A percentile compares a stretch with the other conserved stretches of the same genome.
phyloP scores from a whole-genome alignment of 1,284 basidiomycete genomes.

The Mycena sp. region DNA sequence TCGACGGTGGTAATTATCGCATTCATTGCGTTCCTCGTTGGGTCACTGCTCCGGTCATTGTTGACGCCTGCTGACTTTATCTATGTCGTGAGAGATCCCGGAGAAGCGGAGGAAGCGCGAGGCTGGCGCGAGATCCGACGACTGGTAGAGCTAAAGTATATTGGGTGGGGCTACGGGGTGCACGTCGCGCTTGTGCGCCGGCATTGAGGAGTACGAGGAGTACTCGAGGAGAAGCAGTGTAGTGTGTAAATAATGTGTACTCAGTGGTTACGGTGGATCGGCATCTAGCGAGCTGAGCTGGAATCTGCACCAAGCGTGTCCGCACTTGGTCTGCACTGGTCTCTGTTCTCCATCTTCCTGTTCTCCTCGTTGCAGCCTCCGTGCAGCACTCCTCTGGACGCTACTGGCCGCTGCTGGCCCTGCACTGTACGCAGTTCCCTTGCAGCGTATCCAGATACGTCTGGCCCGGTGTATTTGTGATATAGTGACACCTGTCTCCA shows the following conservation, averaged over 20 bases:
- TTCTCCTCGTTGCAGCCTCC: too few relatives aligned
- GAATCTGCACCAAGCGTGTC: too few relatives aligned
- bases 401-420: neutral
- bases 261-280: slow-evolving; percentile 2
- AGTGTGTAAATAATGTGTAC: neutral
- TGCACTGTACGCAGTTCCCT: neutral
- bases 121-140: slow-evolving; percentile 88
- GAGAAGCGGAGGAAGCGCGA: slow-evolving; percentile 58
- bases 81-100: slow-evolving; percentile 70
- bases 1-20: slow-evolving; percentile 81
- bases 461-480: neutral
- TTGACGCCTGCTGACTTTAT: slow-evolving; percentile 94
- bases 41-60: slow-evolving; percentile 88
- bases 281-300: neutral
- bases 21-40: slow-evolving; percentile 90
- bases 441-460: neutral
- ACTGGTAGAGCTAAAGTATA: slow-evolving; percentile 81
- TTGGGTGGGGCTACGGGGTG: slow-evolving; percentile 83
- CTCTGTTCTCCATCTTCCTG: too few relatives aligned
- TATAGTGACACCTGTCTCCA: slow-evolving; percentile 26
- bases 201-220: too few relatives aligned
- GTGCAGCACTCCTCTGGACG: too few relatives aligned
- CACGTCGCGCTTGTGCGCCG: slow-evolving; percentile 82
- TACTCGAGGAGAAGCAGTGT: too few relatives aligned
- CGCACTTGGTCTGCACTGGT: too few relatives aligned